Evolutionary conservation across 306 rosid genomes (phyloP).

Genomic region (Inga laurina): DNA sequence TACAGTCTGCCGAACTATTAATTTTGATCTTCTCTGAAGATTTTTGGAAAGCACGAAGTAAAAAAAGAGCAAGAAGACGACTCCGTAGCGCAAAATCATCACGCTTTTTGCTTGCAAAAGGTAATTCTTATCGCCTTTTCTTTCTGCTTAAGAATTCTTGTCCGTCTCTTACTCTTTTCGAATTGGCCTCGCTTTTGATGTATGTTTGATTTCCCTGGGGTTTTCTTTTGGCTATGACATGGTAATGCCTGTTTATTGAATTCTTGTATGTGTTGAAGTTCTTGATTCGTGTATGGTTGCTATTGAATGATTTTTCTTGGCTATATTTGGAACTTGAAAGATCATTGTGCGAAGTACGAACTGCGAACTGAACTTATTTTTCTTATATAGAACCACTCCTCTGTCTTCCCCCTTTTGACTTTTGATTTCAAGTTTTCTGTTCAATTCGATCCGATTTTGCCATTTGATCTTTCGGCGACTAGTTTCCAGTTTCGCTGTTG

Average conservation of each 20-base stretch:
- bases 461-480: not conserved
- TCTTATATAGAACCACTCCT: not conserved
- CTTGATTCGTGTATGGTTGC: not conserved
- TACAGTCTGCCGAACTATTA: slow-evolving; percentile 16
- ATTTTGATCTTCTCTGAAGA: slow-evolving; percentile 15
- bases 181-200: not conserved
- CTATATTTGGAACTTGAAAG: not conserved
- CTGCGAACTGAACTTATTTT: not conserved
- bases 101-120: slow-evolving; percentile 7
- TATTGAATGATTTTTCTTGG: not conserved
- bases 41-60: not conserved
- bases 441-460: not conserved
- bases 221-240: slow-evolving; percentile 4
- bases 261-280: not conserved
- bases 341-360: not conserved
- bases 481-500: not conserved
- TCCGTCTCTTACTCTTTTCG: not conserved
- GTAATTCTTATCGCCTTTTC: slow-evolving; percentile 3
- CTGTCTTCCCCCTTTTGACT: not conserved
- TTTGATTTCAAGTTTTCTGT: not conserved
- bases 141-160: slow-evolving; percentile 19
- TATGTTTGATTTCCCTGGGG: not conserved
- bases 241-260: slow-evolving; percentile 10
- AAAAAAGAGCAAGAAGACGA: slow-evolving; percentile 2
- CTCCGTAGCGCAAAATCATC: not conserved